Evolutionary conservation across 306 rosid species (phyloP), one percentile per base, ranked within the genome.

Genomic region (Sechiopsis laciniata): DNA sequence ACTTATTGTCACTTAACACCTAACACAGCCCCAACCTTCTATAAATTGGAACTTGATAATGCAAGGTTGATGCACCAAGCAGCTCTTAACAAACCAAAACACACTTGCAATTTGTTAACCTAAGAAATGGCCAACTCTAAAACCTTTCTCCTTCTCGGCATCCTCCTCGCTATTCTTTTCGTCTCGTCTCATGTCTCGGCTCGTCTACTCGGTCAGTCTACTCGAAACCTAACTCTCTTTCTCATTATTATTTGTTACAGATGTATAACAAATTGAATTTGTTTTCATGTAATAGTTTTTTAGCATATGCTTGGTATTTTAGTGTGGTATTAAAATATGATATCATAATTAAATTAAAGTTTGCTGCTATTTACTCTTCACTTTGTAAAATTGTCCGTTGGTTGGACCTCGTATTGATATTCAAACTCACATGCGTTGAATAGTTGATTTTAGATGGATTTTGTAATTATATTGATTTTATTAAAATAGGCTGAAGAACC

Each of bases 141-240:
- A 11, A 50, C 57, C 42, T 2, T 50, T 14, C 20, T 69, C 45
- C 13, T 13, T 22, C 45, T 69, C 42, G 45, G 73, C 14, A 45
- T 69, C 58, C 45, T 69, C 58, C 57, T 69, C 57, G 58, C 42
- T 48, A 45, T 69, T 50, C 73, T 69, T 7, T 50, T 48, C 73
- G 6, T 69, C 42, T 69, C 56, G 13, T 69, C 58, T 8, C 73
- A 22, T 0, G 73, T 69, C 58, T 69, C 73, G 0, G 73, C 73
- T 21, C 73, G 73, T 15, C 21, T 22, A 13, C 73, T 69, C 21
- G 73, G 58, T 69, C 10, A 42, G 72, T 19, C 20, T 64, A 42
- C 51, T 64, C 21, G 17, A 35, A 37, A 2, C 15, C 12, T n/a
- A 11, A 20, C 17, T 13, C 55, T 46, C n/a, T 10, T 21, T 64